Evolutionary conservation across 305 asterid species (phyloP).

Genomic region (Fraxinus nigra): DNA sequence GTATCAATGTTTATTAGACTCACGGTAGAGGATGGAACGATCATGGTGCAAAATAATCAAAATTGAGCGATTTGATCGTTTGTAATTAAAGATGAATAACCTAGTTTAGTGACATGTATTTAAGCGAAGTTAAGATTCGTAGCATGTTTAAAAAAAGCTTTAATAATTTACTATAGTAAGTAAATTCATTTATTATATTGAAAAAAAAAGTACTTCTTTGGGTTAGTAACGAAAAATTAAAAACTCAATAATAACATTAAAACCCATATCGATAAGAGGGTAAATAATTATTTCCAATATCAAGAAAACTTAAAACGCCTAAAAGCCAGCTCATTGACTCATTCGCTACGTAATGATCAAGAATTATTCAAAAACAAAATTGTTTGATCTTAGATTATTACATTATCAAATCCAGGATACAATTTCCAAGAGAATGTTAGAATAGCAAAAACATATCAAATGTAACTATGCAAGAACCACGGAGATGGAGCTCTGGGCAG

Average conservation of each 20-base stretch:
- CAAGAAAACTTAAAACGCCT: background rate
- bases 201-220: background rate
- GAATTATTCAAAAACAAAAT: background rate
- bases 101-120: background rate
- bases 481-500: too few species aligned
- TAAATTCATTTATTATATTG: background rate
- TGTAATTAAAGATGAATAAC: background rate
- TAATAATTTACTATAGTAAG: background rate
- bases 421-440: background rate
- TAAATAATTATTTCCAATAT: background rate
- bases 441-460: background rate
- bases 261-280: background rate
- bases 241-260: background rate
- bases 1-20: background rate
- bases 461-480: too few species aligned
- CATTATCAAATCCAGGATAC: background rate
- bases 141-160: background rate
- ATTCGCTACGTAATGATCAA: background rate
- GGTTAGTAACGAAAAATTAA: background rate
- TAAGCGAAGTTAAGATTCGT: background rate
- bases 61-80: background rate
- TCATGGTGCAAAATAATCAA: background rate
- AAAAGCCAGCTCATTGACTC: background rate
- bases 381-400: background rate
- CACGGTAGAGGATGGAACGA: background rate